Evolutionary conservation across 805 yeast species (phyloP), one percentile per base, ranked within the genome.

Genomic region (Sugiyamaella valdiviana): DNA sequence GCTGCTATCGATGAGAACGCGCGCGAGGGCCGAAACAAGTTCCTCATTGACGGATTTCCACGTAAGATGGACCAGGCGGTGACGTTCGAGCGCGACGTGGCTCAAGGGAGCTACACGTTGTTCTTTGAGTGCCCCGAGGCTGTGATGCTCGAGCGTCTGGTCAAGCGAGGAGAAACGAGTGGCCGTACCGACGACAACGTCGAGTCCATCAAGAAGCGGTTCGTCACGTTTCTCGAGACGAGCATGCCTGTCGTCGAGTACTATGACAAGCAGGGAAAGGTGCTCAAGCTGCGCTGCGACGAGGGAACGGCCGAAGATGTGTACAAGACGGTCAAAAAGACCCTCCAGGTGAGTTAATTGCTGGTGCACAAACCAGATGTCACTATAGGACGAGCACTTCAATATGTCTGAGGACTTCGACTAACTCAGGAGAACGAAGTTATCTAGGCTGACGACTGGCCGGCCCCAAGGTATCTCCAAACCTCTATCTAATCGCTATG

Each of bases 61-160:
- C 79, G 98, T 65, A 88, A 90, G 65, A 91, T 93, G 97, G 98
- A 93, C 68, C 99, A 91, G 71, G 98, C 98, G 0, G 50, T 84
- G 36, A 85, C 90, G 14, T 91, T 91, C 64, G 98, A 91, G 69
- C 79, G 83, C 72, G 79, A 62, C 65, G 68, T 71, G 10, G 71
- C 69, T 2, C 65, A 44, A 12, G 46, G 57, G 35, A 62, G 62
- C 50, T 65, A 69, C 51, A 65, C 71, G 6, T 60, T 70, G 45
- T 70, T 69, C 57, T 71, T 70, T 48, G 71, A 74, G 81, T 58
- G 93, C 80, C 60, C 83, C 75, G 65, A 83, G 86, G 53, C 72
- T 79, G 85, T 87, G 47, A 90, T 91, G 97, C 73, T 89, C 56
- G 69, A 77, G 55, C 81, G 99, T 65, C 75, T 91, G 54, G 70